Base-by-base conservation (phyloP, 2,329 filamentous ascomycete genomes). In the Blastomyces parvus region DNA sequence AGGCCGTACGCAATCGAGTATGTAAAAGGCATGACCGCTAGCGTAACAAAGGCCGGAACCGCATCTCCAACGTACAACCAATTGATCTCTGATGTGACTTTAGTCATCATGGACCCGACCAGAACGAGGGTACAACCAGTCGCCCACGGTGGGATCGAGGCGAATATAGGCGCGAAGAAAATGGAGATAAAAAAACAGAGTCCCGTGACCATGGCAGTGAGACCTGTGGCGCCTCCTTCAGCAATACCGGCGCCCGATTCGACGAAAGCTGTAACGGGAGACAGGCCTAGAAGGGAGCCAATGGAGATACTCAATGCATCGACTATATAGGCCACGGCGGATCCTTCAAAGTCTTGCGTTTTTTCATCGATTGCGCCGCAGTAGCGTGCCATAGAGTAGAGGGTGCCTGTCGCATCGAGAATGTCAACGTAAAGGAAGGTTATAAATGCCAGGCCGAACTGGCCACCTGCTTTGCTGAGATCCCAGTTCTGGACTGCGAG, bases 401-500 rank as follows among this genome's bases (percentile, higher is more conserved):
- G 79, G 0, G 90, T 95, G 69, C 90, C 91, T 0, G 91, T 96
- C 67, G 86, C 87, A 74, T 95, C 91, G 55, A 96, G 84, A 65
- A 96, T 93, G 70, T 96, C 91, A 67, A 95, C 90, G 70, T 96
- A 95, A 27, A 95, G 81, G 78, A 96, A 95, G 2, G 91, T 95
- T 74, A 95, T 87, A 67, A 95, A 85, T 0, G 91, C 91, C 59
- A 94, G 81, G 36, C 88, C 89, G 70, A 95, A 95, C 71, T 94
- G 87, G 3, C 85, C 85, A 13, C 88, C 86, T 63, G 90, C 86
- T 4, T 80, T 80, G 8, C 81, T 77, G 30, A 95, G 80, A 68
- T 88, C 79, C 87, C 89, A 96, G 63, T 90, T 79, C 71, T 91
- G 88, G 0, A 87, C 90, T 42, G 81, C 83, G 17, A 95, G 81